Evolutionary conservation across 1,139 yeast genomes (phyloP), one percentile per base, ranked within the genome.

Genomic region (Scheffersomyces insectosa): DNA sequence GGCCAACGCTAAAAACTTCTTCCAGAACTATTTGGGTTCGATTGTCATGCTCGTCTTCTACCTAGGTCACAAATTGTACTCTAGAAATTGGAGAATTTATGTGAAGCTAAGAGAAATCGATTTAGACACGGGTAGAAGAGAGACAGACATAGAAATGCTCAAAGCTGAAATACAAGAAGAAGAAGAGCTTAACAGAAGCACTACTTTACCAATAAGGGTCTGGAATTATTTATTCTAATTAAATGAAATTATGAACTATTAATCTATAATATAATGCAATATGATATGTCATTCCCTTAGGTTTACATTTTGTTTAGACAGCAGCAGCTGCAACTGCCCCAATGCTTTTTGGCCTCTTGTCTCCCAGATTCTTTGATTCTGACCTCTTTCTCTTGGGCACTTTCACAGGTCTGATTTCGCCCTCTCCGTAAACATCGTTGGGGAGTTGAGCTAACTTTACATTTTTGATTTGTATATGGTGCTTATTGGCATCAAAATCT

Each of bases 401-500:
- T 56, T 82, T 85, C 8, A 66, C 65, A 0, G 97, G 97, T 46
- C 95, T 76, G 25, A 52, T 57, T 57, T 93, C 98, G 9, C 83
- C 93, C 51, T 85, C 95, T 5, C 68, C 82, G 57, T 85, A 93
- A 9, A 91, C 97, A 54, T 85, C 90, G 56, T 81, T 81, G 12
- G 97, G 97, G 33, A 93, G 69, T 53, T 91, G 96, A 63, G 83
- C 80, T 48, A 85, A 66, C 55, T 88, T 87, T 12, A 90, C 91
- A 54, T 88, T 85, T 55, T 85, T 85, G 38, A 93, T 87, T 42
- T 77, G 78, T 46, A 85, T 68, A 27, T 79, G 76, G 60, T 84
- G 75, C n/a, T 75, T 64, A 35, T 79, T 78, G 44, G 79, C 84
- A 51, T 85, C 79, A 56, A 79, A 93, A 33, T 74, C 72, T 11